Evolutionary conservation across 371 early-diverging fungal genomes (phyloP).

Genomic region (Apophysomyces sp.): DNA sequence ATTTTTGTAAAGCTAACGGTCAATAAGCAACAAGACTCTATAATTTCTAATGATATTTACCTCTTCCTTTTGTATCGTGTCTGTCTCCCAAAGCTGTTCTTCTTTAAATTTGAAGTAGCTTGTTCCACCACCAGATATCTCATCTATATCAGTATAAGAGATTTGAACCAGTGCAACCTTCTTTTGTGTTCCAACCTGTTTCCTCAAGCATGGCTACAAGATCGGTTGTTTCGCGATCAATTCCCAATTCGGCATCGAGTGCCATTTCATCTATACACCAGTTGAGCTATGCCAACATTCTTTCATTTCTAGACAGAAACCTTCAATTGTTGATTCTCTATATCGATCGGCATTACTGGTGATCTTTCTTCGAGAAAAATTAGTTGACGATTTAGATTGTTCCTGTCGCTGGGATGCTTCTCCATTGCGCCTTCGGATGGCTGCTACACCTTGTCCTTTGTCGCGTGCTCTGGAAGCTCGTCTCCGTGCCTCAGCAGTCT

Average conservation of each 20-base stretch:
- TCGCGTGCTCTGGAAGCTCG: constrained; percentile 30
- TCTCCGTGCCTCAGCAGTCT: constrained; percentile 34
- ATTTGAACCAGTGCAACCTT: too few relatives aligned
- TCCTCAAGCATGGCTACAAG: constrained; percentile 41
- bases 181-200: constrained; percentile 20
- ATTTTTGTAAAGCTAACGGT: constrained; percentile 16
- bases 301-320: constrained; percentile 28
- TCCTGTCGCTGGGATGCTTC: constrained; percentile 14
- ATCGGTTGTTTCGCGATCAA: constrained; percentile 51
- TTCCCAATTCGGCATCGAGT: constrained; percentile 46
- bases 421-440: constrained; percentile 45
- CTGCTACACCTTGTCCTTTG: constrained; percentile 31
- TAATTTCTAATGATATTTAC: constrained; percentile 6
- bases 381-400: constrained; percentile 11
- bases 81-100: constrained; percentile 29
- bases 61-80: constrained; percentile 10
- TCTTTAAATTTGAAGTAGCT: constrained; percentile 50
- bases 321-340: constrained; percentile 16
- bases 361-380: constrained; percentile 34
- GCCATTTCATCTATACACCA: constrained; percentile 22
- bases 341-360: constrained; percentile 37
- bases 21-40: background rate
- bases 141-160: too few relatives aligned
- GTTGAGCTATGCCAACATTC: background rate
- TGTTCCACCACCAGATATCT: constrained; percentile 20